phyloP scores from a whole-genome alignment of 805 yeast genomes.

The Ogataea minuta region DNA sequence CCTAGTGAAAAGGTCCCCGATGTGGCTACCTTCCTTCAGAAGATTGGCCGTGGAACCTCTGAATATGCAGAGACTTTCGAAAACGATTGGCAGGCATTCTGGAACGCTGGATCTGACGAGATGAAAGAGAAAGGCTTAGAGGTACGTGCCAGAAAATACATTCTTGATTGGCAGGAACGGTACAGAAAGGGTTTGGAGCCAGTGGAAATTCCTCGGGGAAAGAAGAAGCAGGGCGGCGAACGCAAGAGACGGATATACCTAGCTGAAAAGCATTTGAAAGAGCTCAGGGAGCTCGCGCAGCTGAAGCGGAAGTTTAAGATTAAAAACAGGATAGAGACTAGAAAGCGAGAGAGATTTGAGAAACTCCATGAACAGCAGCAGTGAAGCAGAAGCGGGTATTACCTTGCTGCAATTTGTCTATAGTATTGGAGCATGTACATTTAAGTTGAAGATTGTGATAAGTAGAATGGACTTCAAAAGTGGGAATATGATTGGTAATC shows the following conservation, averaged over 20 bases:
- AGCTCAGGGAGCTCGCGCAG: conserved; percentile 40
- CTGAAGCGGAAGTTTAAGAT: conserved; percentile 29
- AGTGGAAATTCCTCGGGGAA: conserved; percentile 55
- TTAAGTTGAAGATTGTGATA: too few relatives aligned
- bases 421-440: too few relatives aligned
- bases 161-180: conserved; percentile 69
- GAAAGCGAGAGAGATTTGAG: conserved; percentile 23
- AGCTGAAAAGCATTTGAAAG: conserved; percentile 59
- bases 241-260: conserved; percentile 65
- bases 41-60: conserved; percentile 71
- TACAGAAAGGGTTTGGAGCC: conserved; percentile 54
- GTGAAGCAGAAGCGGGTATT: too few relatives aligned
- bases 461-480: too few relatives aligned
- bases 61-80: conserved; percentile 72
- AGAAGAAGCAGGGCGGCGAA: conserved; percentile 86
- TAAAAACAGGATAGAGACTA: conserved; percentile 11
- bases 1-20: conserved; percentile 62
- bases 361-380: conserved; percentile 22
- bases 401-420: too few relatives aligned
- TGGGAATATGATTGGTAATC: too few relatives aligned
- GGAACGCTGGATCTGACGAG: conserved; percentile 48
- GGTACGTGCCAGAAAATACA: conserved; percentile 65
- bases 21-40: conserved; percentile 66
- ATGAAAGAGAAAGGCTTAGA: conserved; percentile 81
- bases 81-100: conserved; percentile 65